Evolutionary conservation across 192 early-diverging fungal species (phyloP).

Genomic region (Entomortierella parvispora): DNA sequence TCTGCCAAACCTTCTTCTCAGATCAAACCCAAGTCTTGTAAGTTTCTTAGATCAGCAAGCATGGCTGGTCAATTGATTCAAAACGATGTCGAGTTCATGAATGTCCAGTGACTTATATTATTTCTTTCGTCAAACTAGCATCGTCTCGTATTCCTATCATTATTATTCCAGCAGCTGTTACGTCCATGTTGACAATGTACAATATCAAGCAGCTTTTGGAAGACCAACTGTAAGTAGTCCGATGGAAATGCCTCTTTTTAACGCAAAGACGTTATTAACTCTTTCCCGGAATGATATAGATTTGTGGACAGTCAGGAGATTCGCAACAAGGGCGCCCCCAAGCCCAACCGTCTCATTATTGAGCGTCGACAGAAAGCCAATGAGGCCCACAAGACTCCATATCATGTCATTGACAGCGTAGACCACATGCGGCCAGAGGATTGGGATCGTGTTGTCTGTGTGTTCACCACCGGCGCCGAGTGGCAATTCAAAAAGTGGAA

Average conservation of each 20-base stretch:
- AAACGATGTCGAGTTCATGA: too few relatives aligned
- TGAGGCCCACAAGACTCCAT: slow-evolving; percentile 62
- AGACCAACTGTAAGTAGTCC: slow-evolving; percentile 76
- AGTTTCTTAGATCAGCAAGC: too few relatives aligned
- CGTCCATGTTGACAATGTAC: slow-evolving; percentile 86
- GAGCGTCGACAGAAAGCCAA: slow-evolving; percentile 67
- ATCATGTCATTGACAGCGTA: slow-evolving; percentile 85
- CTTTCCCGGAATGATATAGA: slow-evolving; percentile 15
- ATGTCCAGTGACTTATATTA: background rate
- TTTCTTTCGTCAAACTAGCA: slow-evolving; percentile 7
- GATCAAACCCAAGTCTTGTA: slow-evolving; percentile 33
- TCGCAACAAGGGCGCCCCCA: slow-evolving; percentile 70
- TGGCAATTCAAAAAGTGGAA: slow-evolving; percentile 98
- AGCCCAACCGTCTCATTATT: slow-evolving; percentile 72
- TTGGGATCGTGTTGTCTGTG: slow-evolving; percentile 91
- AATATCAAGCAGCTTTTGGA: slow-evolving; percentile 89
- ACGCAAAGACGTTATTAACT: background rate
- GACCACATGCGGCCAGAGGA: slow-evolving; percentile 78
- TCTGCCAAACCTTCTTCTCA: slow-evolving; percentile 48
- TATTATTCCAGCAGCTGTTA: slow-evolving; percentile 88
- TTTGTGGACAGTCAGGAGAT: slow-evolving; percentile 73
- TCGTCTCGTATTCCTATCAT: slow-evolving; percentile 80
- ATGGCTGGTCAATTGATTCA: too few relatives aligned
- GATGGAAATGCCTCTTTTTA: too few relatives aligned
- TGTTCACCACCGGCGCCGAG: slow-evolving; percentile 88